A percentile compares a stretch with the other conserved stretches of the same genome.
Conservation (phyloP, 345 rosid species). For the Rhodamnia argentea region DNA sequence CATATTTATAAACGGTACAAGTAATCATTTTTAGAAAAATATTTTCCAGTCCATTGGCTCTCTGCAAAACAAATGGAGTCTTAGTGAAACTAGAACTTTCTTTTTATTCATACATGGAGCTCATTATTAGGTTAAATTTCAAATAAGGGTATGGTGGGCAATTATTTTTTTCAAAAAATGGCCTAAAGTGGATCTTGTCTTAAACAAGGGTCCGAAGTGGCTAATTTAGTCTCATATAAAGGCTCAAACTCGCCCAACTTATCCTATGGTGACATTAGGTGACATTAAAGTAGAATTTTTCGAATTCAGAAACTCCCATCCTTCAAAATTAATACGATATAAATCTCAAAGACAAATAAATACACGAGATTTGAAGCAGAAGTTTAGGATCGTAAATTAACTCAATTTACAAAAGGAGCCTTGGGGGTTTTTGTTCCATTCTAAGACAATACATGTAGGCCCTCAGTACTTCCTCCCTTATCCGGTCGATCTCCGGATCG, state of each 20-base stretch:
- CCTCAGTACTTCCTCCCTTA: constrained; percentile 10
- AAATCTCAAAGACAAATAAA: no score
- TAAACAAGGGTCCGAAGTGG: rapidly evolving
- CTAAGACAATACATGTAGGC: background rate
- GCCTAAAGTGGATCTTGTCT: background rate
- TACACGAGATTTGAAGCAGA: no score
- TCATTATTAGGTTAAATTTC: background rate
- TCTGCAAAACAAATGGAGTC: no score
- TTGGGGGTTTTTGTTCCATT: no score
- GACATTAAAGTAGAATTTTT: background rate
- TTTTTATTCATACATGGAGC: background rate
- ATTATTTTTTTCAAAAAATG: background rate
- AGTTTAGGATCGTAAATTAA: no score
- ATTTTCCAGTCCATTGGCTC: background rate
- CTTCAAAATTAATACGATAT: background rate
- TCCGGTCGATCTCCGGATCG: constrained; percentile 12
- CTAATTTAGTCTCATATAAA: background rate
- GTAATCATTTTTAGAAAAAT: rapidly evolving
- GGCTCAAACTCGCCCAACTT: background rate
- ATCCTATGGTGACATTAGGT: no score
- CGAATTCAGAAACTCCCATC: background rate
- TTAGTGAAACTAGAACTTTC: background rate
- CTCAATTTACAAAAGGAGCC: no score
- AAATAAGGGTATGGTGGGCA: background rate
- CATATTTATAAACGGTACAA: background rate